Percentiles rank a stretch among this genome's conserved stretches.
Conservation (phyloP, 257 asterid genomes). For the Coffea eugenioides region DNA sequence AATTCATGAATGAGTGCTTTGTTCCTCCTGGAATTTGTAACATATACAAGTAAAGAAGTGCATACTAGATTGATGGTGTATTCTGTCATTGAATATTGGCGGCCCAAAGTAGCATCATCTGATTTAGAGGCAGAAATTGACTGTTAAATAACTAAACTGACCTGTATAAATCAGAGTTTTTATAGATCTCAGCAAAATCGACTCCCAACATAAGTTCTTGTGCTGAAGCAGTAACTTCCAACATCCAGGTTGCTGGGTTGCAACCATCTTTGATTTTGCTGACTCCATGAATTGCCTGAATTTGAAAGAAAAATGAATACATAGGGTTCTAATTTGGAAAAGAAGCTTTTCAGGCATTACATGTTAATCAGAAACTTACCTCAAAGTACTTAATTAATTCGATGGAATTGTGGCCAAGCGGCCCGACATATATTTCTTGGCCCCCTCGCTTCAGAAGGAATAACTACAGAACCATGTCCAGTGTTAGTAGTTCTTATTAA, state of each 20-base stretch:
- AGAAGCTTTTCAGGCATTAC: no score
- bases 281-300: constrained; percentile 50
- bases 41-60: neutral
- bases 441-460: constrained; percentile 77
- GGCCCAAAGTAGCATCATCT: neutral
- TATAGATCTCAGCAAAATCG: constrained; percentile 58
- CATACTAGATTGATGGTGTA: neutral
- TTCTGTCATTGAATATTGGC: neutral
- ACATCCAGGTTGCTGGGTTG: constrained; percentile 89
- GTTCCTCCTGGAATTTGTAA: constrained; percentile 54
- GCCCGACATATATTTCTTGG: constrained; percentile 77
- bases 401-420: constrained; percentile 54
- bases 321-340: no score
- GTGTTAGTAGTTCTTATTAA: neutral
- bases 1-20: constrained; percentile 58
- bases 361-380: constrained; percentile 19
- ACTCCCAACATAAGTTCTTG: constrained; percentile 53
- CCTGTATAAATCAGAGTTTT: constrained; percentile 52
- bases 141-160: constrained; percentile 10
- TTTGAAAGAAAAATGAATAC: neutral
- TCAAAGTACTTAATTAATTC: constrained; percentile 66
- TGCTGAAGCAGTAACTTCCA: constrained; percentile 61
- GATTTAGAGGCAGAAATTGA: neutral
- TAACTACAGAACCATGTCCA: constrained; percentile 37
- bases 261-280: constrained; percentile 52